These are phyloP conservation scores for Cadophora sp. DNA, from an alignment of 2,329 filamentous ascomycete species.

Conservation along the genomic window DNA sequence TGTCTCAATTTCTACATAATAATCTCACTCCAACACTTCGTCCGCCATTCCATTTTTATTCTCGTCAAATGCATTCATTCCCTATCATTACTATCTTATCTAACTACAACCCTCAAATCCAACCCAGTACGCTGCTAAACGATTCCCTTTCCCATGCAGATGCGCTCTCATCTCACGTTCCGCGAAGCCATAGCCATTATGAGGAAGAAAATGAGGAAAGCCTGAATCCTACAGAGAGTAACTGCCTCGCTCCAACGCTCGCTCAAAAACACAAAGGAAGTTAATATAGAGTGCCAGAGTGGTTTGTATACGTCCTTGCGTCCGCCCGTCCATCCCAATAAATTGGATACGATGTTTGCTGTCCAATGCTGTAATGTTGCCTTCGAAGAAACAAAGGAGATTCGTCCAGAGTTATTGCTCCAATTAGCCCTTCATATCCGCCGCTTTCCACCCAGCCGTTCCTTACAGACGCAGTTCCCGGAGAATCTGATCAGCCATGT, in stretches of 20 bases:
- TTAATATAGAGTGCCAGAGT: conserved; percentile 16
- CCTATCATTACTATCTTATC: conserved; percentile 16
- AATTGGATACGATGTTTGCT: conserved; percentile 24
- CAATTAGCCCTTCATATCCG: conserved; percentile 3
- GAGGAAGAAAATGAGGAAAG: conserved; percentile 9
- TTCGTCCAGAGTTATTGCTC: conserved; percentile 26
- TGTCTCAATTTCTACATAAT: not conserved
- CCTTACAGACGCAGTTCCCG: conserved; percentile 77
- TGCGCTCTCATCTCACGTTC: not conserved
- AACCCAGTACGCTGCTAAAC: conserved; percentile 23
- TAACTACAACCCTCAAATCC: conserved; percentile 16
- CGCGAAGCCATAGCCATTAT: not conserved
- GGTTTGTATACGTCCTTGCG: not conserved
- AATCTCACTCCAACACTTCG: not conserved
- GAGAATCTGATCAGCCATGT: conserved; percentile 95
- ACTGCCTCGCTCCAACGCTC: conserved; percentile 16
- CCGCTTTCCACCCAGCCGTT: not conserved
- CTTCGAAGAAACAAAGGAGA: conserved; percentile 30
- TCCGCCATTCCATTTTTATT: not conserved
- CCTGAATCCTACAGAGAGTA: conserved; percentile 17
- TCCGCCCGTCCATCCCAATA: not conserved
- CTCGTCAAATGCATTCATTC: conserved; percentile 14
- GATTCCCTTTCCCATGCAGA: conserved; percentile 20
- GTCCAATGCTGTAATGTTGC: conserved; percentile 13
- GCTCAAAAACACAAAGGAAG: conserved; percentile 15